Evolutionary conservation across 257 asterid species (phyloP), one percentile per base, ranked within the genome.

Genomic region (Nicotiana obtusifolia): DNA sequence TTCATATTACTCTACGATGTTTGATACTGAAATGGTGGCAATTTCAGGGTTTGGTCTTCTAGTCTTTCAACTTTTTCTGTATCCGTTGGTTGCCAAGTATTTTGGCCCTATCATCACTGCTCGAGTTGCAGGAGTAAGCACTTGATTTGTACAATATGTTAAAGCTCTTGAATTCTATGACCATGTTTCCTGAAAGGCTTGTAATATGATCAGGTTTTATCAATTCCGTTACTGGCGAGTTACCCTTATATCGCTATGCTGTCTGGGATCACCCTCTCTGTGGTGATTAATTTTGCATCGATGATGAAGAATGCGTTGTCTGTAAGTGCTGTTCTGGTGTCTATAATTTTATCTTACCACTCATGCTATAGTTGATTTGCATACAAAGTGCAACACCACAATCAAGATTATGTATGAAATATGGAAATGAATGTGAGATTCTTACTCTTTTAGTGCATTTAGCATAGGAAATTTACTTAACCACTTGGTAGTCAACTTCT

Each of bases 21-120:
- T 76, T 16, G 53, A 5, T 81, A 33, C 20, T 76, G 31, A 82
- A 28, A 17, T 59, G 20, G 66, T 78, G 26, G n/a, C 56, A 81
- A 84, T 24, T 89, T 85, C 93, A 93, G 98, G 98, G 15, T 85
- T 87, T 80, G 93, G 97, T 10, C 89, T 94, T 91, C 82, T 94
- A 22, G 33, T 92, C 85, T 91, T 88, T 90, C 97, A 94, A 88
- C 92, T 92, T 37, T 77, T 85, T 60, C 8, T 94, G 16, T 94
- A 90, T 81, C 86, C 97, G 77, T 67, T 85, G 75, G 67, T 86
- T 19, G 93, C 90, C 88, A 90, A 85, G 83, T 68, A 76, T 75
- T 4, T 93, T 33, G 98, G 98, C 77, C 87, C 97, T 31, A 68
- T 91, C 86, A 56, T 54, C 83, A 80, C 85, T 71, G 84, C 97